Evolutionary conservation across 2,329 filamentous ascomycete genomes (phyloP), one percentile per base, ranked within the genome.

Genomic region (Sporothrix brasiliensis): DNA sequence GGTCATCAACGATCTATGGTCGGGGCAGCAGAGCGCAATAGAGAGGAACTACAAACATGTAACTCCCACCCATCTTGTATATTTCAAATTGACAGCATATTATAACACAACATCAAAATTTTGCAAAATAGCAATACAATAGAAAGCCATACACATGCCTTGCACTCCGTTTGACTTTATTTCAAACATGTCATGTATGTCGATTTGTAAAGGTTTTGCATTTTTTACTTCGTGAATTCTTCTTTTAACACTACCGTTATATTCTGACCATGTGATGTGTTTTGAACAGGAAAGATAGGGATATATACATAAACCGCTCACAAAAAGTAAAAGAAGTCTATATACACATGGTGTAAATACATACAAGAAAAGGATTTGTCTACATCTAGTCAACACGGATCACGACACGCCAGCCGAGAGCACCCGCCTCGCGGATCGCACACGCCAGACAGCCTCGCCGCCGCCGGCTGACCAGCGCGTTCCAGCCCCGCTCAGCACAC

Each of bases 401-500:
- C n/a, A 92, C 84, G 34, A 92, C 85, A 74, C 86, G 87, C 82
- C 92, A 89, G 2, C 87, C 89, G 71, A 93, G 77, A 3, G 89
- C 91, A 5, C 88, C 88, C 0, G 91, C 91, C 80, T 94, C 91
- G 21, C 92, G 85, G 56, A 94, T 87, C 53, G 90, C 90, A 78
- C 92, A 94, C 3, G 87, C 86, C 49, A 94, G 79, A 76, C 92
- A 94, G 0, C 89, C 91, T 72, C 90, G 83, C 73, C 87, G 86
- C 52, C 85, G 83, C 67, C 90, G 83, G 72, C 89, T 91, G 73
- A 94, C 84, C 21, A 94, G 77, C 27, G 91, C 91, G 77, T 93
- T 91, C 84, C 89, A 89, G 2, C 91, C 91, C 74, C 86, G 88
- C 76, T 92, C 88, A 0, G 91, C 89, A 77, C 92, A 94, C 74